Evolutionary conservation across 495 filamentous ascomycete genomes (phyloP), one percentile per base, ranked within the genome.

Genomic region (Xylaria scruposa): DNA sequence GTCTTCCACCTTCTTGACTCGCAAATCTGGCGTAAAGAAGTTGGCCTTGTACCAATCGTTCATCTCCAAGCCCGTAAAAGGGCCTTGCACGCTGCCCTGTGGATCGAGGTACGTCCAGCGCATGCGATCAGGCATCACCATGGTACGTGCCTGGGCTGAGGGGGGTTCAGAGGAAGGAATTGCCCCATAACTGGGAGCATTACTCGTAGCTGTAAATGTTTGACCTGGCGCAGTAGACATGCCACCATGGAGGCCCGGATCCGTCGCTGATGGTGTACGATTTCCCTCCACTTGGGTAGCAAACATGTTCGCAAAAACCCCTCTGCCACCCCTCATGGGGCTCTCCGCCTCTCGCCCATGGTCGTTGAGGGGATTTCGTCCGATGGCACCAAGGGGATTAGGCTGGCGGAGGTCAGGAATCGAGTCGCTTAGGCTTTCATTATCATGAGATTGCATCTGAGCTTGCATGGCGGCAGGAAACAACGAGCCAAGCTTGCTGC

Each of bases 101-200:
- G 97, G 96, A 80, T 99, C 96, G 40, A 95, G 90, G 77, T 99
- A 99, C 38, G 97, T 95, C 96, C 96, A 99, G 74, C 95, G 88
- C 92, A 99, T 99, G 24, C 97, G 88, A 80, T 99, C 96, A 21
- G 96, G 96, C 96, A 99, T 98, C n/a, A 99, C 95, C 93, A 98
- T 97, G 26, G 90, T 92, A 12, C 91, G 89, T 70, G 94, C 92
- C 74, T 97, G 93, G 54, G 90, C 83, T 17, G 91, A 79, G 33
- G 91, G 89, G 3, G 92, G 86, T 36, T 92, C 89, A 21, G 84
- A 73, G 38, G 73, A 49, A 72, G 79, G 85, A 51, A 42, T 76
- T 38, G 74, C 73, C 1, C 75, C 51, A 26, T 73, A 83, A 38
- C 70, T 65, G 0, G 76, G 70, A n/a, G 74, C 65, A 38, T 72